Base-by-base conservation (phyloP, 2,329 filamentous ascomycete genomes). In the Fusarium scirpi region DNA sequence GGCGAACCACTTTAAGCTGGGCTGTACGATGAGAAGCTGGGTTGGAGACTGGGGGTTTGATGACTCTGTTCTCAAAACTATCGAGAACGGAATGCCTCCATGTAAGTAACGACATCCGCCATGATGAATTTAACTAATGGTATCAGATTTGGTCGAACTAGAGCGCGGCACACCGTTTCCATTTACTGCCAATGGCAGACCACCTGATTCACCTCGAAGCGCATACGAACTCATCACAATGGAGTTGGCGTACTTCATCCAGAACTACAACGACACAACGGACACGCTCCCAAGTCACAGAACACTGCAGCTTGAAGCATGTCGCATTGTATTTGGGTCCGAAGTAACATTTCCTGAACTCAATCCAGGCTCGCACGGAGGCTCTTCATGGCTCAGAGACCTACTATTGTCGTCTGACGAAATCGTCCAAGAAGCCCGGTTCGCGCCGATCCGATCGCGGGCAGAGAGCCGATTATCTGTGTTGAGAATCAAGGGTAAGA, bases 31-130 rank as follows among this genome's bases (percentile, higher is more conserved):
- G 81, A 76, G 74, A 10, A 77, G 80, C 8, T 83, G 82, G 82
- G 77, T 80, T 32, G 82, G 82, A 12, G 80, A 82, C 45, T 83
- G 82, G 80, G 82, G 82, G 2, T 82, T 83, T 34, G 80, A 82
- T 7, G 66, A 76, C 1, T 69, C 74, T 5, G 74, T 83, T 4
- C 60, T 79, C 11, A 77, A 78, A 29, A 77, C 79, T 48, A 66
- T 83, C 12, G 81, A 83, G 44, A 82, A 82, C 47, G 78, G 80
- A 25, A 80, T 83, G 38, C 80, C 80, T 8, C 81, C 82, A 6
- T 82, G 80, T 81, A 66, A 58, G 76, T 30, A 4, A 9, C 0
- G 2, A 8, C 2, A 16, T 25, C 9, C 4, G 1, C 4, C 10
- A n/a, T 4, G 22, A 41, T 15, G 29, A 5, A 18, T 1, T 1